Evolutionary conservation across 2,329 filamentous ascomycete species (phyloP).

Genomic region (Penicillium crustosum): DNA sequence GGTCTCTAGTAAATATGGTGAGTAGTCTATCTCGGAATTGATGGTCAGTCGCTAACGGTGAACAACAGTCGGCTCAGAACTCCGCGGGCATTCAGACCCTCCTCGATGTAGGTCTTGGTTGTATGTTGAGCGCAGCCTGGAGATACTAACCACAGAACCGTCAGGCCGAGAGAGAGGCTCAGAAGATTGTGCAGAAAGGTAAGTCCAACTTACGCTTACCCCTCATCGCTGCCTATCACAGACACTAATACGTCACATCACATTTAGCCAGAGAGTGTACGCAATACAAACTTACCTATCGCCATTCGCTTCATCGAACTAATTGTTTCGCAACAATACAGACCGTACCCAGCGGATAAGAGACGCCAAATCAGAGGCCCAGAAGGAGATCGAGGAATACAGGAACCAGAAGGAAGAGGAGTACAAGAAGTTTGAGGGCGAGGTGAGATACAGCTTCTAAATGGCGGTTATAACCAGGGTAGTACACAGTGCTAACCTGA

Average conservation of each 20-base stretch:
- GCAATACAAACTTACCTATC: conserved; percentile 13
- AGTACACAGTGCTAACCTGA: background rate
- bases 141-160: conserved; percentile 14
- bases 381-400: conserved; percentile 97
- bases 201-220: conserved; percentile 28
- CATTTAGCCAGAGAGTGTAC: conserved; percentile 80
- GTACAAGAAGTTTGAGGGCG: conserved; percentile 89
- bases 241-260: conserved; percentile 30
- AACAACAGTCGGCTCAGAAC: conserved; percentile 86
- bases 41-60: conserved; percentile 8
- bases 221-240: background rate
- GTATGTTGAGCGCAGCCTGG: background rate
- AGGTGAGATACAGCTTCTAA: conserved; percentile 50
- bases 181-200: conserved; percentile 99
- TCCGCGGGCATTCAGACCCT: conserved; percentile 97
- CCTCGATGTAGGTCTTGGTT: conserved; percentile 73
- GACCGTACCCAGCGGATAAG: conserved; percentile 96
- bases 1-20: conserved; percentile 30
- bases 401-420: conserved; percentile 85
- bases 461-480: background rate
- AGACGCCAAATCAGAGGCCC: conserved; percentile 92
- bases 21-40: conserved; percentile 7
- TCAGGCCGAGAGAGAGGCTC: conserved; percentile 94
- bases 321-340: conserved; percentile 35
- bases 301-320: conserved; percentile 13